Evolutionary conservation across 2,329 filamentous ascomycete genomes (phyloP).

Genomic region (Pseudomassariella vexata): DNA sequence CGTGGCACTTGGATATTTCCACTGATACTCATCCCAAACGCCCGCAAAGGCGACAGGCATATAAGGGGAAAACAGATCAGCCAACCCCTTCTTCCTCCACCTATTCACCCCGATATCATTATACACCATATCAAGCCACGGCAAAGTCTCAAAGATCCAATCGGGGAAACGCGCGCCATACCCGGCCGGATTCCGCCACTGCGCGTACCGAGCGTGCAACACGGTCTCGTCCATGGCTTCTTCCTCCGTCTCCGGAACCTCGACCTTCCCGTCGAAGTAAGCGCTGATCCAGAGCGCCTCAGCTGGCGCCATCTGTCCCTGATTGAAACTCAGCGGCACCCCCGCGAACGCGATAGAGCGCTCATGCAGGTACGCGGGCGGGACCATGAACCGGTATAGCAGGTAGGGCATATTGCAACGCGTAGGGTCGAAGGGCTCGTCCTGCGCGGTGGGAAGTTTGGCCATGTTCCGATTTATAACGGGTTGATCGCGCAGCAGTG

Average conservation of each 20-base stretch:
- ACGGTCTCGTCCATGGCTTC: slow-evolving; percentile 31
- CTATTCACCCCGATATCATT: slow-evolving; percentile 44
- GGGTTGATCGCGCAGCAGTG: slow-evolving; percentile 35
- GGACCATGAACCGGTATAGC: slow-evolving; percentile 35
- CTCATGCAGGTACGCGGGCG: slow-evolving; percentile 26
- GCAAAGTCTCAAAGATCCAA: slow-evolving; percentile 53
- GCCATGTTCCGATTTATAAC: slow-evolving; percentile 11
- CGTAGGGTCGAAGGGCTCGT: slow-evolving; percentile 7
- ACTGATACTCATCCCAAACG: slow-evolving; percentile 32
- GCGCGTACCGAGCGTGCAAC: slow-evolving; percentile 45
- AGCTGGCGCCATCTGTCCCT: slow-evolving; percentile 31
- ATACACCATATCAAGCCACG: slow-evolving; percentile 52
- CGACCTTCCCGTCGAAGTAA: slow-evolving; percentile 42
- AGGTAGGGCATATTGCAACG: slow-evolving; percentile 28
- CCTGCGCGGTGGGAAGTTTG: slow-evolving; percentile 4
- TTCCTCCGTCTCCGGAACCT: slow-evolving; percentile 3
- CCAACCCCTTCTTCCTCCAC: slow-evolving; percentile 28
- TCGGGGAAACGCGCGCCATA: slow-evolving; percentile 45
- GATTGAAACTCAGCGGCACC: slow-evolving; percentile 34
- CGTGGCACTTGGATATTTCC: slow-evolving; percentile 1
- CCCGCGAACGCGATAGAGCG: slow-evolving; percentile 39
- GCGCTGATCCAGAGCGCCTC: slow-evolving; percentile 48
- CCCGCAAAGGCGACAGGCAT: slow-evolving; percentile 37
- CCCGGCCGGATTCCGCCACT: slow-evolving; percentile 43
- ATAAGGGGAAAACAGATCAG: slow-evolving; percentile 39